Evolutionary conservation across 164 flowering plant genomes (phyloP).

Genomic region (Protea cynaroides): DNA sequence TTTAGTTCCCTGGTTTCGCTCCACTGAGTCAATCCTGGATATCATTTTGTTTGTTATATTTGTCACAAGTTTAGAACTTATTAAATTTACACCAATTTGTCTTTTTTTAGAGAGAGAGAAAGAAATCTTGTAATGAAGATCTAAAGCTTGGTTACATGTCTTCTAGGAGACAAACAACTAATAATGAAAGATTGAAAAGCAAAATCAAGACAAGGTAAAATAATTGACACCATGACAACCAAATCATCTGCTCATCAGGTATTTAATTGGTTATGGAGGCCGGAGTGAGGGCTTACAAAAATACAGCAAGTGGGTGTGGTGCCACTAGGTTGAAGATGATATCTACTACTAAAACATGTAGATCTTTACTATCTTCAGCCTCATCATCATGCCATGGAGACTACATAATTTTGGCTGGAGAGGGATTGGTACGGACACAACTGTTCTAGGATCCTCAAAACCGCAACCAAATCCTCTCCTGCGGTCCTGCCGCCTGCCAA

Average conservation of each 20-base stretch:
- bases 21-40: no score
- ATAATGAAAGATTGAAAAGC: conserved; percentile 9
- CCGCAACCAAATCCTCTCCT: no score
- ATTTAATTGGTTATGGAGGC: conserved; percentile 9
- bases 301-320: conserved; percentile 3
- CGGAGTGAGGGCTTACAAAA: neutral
- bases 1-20: no score
- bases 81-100: no score
- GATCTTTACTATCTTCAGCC: conserved; percentile 7
- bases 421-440: conserved; percentile 15
- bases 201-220: conserved; percentile 9
- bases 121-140: conserved; percentile 10
- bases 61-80: no score
- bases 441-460: conserved; percentile 10
- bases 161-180: conserved; percentile 32
- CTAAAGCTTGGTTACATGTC: conserved; percentile 17
- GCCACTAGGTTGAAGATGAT: conserved; percentile 1
- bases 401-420: neutral
- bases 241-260: neutral
- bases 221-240: no score
- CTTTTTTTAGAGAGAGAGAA: no score
- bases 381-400: conserved; percentile 19
- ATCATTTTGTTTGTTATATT: no score
- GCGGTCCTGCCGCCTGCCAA: no score
- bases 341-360: conserved; percentile 1